Evolutionary conservation across 2,329 filamentous ascomycete genomes (phyloP).

Genomic region (Trichoderma sp.): DNA sequence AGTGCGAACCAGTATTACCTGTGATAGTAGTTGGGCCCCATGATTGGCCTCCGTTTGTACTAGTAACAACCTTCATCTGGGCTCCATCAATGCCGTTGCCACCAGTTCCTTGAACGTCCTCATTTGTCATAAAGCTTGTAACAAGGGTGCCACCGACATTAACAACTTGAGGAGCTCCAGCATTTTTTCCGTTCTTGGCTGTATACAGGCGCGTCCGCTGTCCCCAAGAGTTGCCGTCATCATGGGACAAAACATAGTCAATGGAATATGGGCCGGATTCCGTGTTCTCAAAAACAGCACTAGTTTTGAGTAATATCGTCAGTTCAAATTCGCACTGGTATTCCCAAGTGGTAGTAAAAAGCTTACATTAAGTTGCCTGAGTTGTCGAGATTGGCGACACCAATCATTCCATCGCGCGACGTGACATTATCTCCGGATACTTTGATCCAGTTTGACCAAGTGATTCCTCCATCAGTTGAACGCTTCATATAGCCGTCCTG

Average conservation of each 20-base stretch:
- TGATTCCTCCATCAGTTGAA: constrained; percentile 45
- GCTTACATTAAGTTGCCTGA: constrained; percentile 3
- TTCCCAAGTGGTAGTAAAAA: not conserved
- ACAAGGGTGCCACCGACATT: constrained; percentile 49
- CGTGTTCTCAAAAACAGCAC: constrained; percentile 48
- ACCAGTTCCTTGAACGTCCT: constrained; percentile 37
- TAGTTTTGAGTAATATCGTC: not conserved
- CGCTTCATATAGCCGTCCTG: constrained; percentile 50
- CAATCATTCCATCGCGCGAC: constrained; percentile 52
- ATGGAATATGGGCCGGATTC: constrained; percentile 43
- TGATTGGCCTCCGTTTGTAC: not conserved
- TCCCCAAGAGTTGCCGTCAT: constrained; percentile 50
- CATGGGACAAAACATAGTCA: constrained; percentile 42
- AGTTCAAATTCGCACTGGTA: not conserved
- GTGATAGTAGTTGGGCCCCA: not conserved
- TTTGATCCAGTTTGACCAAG: constrained; percentile 41
- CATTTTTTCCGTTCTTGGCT: constrained; percentile 30
- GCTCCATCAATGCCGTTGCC: constrained; percentile 8
- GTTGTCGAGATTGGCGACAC: constrained; percentile 42
- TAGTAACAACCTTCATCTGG: constrained; percentile 8
- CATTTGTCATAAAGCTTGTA: constrained; percentile 51
- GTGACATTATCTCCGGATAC: constrained; percentile 42
- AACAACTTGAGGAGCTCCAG: constrained; percentile 47
- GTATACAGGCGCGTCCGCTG: constrained; percentile 45
- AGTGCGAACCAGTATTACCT: not conserved